These are phyloP conservation scores for Chytriomyces sp. DNA, from an alignment of 192 early-diverging fungal species.

Conservation along the genomic window DNA sequence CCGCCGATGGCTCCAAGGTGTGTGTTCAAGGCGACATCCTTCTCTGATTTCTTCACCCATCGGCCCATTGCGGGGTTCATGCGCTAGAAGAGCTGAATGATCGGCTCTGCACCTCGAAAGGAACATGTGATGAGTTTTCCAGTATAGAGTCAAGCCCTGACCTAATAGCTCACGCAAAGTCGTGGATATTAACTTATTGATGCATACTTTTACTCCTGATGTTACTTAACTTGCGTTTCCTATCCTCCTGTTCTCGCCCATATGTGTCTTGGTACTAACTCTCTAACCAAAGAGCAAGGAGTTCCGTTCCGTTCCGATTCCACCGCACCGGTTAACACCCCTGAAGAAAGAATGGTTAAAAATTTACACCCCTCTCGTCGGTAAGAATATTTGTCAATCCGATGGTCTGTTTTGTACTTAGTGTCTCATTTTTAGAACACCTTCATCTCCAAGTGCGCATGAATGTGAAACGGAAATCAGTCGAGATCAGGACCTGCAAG, in stretches of 20 bases:
- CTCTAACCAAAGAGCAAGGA: constrained; percentile 7
- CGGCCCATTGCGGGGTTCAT: too few relatives aligned
- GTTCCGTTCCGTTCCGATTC: constrained; percentile 85
- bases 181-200: constrained; percentile 13
- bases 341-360: constrained; percentile 93
- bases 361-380: constrained; percentile 93
- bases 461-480: constrained; percentile 85
- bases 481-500: constrained; percentile 85
- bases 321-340: constrained; percentile 90
- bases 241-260: not conserved
- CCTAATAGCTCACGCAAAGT: not conserved
- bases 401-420: not conserved
- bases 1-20: not conserved
- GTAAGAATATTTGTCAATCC: constrained; percentile 1
- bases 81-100: too few relatives aligned
- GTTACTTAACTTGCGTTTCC: not conserved
- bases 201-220: constrained; percentile 29
- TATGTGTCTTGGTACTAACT: not conserved
- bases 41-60: too few relatives aligned
- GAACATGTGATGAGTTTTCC: constrained; percentile 31
- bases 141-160: constrained; percentile 54
- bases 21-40: too few relatives aligned
- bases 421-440: constrained; percentile 59
- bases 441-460: constrained; percentile 94
- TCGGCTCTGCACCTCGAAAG: too few relatives aligned